A percentile compares a stretch with the other conserved stretches of the same genome.
phyloP scores from a whole-genome alignment of 768 basidiomycete genomes.

The Psilocybe sp. region DNA sequence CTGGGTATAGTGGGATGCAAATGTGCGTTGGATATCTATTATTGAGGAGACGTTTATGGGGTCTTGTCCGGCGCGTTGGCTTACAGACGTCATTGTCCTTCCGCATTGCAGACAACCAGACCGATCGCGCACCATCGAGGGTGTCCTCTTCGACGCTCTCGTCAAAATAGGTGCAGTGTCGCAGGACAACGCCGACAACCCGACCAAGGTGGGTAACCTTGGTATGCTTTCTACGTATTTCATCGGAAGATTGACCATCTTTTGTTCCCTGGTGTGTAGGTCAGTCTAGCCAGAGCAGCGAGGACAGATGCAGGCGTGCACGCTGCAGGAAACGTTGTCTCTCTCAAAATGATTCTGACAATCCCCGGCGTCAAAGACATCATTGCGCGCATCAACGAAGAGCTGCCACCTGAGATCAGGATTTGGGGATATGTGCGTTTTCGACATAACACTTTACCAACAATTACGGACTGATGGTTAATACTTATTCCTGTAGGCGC shows the following conservation, averaged over 20 bases:
- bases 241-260: background rate
- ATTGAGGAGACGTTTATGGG: too few relatives aligned
- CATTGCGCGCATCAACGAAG: conserved; percentile 72
- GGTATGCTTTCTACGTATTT: background rate
- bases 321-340: conserved; percentile 92
- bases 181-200: conserved; percentile 88
- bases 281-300: conserved; percentile 83
- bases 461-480: background rate
- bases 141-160: conserved; percentile 82
- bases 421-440: conserved; percentile 82
- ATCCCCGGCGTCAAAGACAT: conserved; percentile 73
- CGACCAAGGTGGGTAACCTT: conserved; percentile 62
- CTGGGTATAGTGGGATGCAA: conserved; percentile 94
- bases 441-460: background rate
- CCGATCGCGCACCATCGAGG: conserved; percentile 79
- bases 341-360: conserved; percentile 82
- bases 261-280: conserved; percentile 38
- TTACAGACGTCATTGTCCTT: background rate
- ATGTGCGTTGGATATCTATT: conserved; percentile 77
- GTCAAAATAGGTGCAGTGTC: conserved; percentile 93
- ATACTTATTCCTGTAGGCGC: conserved; percentile 38
- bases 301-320: conserved; percentile 97
- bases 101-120: conserved; percentile 64
- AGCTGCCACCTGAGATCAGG: conserved; percentile 88
- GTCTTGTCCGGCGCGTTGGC: conserved; percentile 1